A percentile compares a stretch with the other conserved stretches of the same genome.
These are phyloP conservation scores for Alternaria alternata DNA, from an alignment of 2,329 filamentous ascomycete genomes.

Conservation along the genomic window DNA sequence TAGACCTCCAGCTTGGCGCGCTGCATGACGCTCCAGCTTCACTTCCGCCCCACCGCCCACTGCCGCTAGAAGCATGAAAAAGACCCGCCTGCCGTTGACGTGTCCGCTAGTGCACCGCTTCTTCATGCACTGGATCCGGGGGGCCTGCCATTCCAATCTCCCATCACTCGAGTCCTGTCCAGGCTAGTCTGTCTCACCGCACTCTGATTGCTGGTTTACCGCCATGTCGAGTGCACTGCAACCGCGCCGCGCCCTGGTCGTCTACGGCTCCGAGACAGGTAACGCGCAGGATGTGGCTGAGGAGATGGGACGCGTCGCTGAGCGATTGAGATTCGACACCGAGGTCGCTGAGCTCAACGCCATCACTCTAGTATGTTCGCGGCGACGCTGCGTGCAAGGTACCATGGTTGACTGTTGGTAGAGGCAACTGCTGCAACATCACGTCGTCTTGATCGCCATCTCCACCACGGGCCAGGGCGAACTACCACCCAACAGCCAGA, in stretches of 20 bases:
- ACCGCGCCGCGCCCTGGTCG: constrained; percentile 67
- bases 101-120: constrained; percentile 40
- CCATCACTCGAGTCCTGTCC: constrained; percentile 16
- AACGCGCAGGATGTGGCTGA: constrained; percentile 91
- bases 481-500: constrained; percentile 80
- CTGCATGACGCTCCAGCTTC: constrained; percentile 5
- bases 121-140: constrained; percentile 24
- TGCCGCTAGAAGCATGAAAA: constrained; percentile 28
- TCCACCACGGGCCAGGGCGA: constrained; percentile 97
- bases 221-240: constrained; percentile 29
- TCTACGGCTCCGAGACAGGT: constrained; percentile 95
- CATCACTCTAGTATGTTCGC: constrained; percentile 72
- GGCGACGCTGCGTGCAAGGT: not conserved
- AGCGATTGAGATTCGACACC: constrained; percentile 80
- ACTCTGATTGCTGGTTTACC: constrained; percentile 12
- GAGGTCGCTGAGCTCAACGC: constrained; percentile 79
- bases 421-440: constrained; percentile 55
- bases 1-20: not conserved
- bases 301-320: constrained; percentile 76
- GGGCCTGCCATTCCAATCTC: constrained; percentile 28
- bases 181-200: constrained; percentile 33
- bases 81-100: constrained; percentile 38
- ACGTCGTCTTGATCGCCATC: constrained; percentile 78
- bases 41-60: constrained; percentile 23
- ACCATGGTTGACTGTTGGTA: constrained; percentile 28